Evolutionary conservation across 2,329 filamentous ascomycete genomes (phyloP), one percentile per base, ranked within the genome.

Genomic region (Epichloe bromicola): DNA sequence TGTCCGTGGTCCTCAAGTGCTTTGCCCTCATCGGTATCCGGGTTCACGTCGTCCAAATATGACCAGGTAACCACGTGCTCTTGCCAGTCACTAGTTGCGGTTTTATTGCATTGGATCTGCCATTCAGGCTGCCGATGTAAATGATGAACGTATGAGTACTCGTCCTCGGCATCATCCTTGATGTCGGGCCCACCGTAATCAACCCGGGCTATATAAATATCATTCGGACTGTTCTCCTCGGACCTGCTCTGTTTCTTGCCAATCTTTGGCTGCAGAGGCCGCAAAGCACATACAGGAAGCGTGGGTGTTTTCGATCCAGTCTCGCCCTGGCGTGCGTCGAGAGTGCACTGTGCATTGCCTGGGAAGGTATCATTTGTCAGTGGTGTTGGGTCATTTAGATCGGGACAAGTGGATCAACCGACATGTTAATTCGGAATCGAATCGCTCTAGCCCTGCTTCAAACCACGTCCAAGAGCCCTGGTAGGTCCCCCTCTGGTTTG

Each of bases 391-490:
- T 20, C 14, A 12, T 12, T 5, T 7, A 12, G 5, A 4, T 23
- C 12, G 20, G 15, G 4, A 42, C 30, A 26, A 11, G 8, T n/a
- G 15, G 3, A 34, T 23, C 6, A 3, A 55, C 65, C 57, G 55
- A 66, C 66, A 65, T 5, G 48, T 53, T 12, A 57, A 57, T 15
- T 57, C 58, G 19, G 66, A 66, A 43, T 75, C 74, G 46, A 79
- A 75, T 3, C 70, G 70, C 62, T 84, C 80, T 15, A 81, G 60
- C 0, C 80, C 80, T 15, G 72, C 78, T 51, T 83, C 80, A 53
- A 83, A 82, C 80, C 80, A 85, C 0, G 80, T 80, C 64, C 66
- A 80, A 0, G 80, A 78, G 2, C 63, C 66, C 0, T 60, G 55
- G 50, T 73, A 82, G 1, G 70, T 70, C 68, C 69, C 69, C 2